Evolutionary conservation across 2,329 filamentous ascomycete species (phyloP), one percentile per base, ranked within the genome.

Genomic region (Aureobasidium sp.): DNA sequence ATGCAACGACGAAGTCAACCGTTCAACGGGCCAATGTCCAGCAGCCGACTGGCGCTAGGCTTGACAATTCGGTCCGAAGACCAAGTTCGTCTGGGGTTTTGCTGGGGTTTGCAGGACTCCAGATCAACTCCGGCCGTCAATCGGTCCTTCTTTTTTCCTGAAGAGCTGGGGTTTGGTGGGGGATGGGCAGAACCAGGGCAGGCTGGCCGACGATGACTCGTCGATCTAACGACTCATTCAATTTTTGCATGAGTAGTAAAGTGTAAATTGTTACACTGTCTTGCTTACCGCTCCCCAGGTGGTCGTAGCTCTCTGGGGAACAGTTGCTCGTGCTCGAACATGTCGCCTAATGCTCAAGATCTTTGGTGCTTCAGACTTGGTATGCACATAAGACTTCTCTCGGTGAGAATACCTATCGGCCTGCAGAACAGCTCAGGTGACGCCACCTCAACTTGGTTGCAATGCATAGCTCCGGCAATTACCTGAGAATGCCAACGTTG

Each of bases 1-100:
- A 61, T 59, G 45, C 57, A 59, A 32, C 44, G 57, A 59, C 57
- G 34, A 59, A 59, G 44, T 59, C 3, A 50, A 59, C 25, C 36
- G 36, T 41, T n/a, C 16, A 45, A 34, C 57, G 45, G 41, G 25
- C 34, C 44, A 45, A 44, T 47, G 45, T 21, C 44, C 41, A 48
- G 54, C 21, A 48, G 54, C 42, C 54, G 54, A 44, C 44, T 48
- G 39, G 45, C 37, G 36, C 57, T 59, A 50, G 30, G 6, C 25
- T 13, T n/a, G 29, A 37, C 13, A 15, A 59, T 47, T 59, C 57
- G 57, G 57, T 42, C 44, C 57, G 57, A 59, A 32, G 16, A 16
- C 4, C 39, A 27, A 29, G 10, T 29, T 25, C 27, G 42, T 32
- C 27, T 47, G 44, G 44, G 34, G 44, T n/a, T 52, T 32, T 21